phyloP scores from a whole-genome alignment of 495 filamentous ascomycete genomes.

The Hypoxylon lienhwacheense region DNA sequence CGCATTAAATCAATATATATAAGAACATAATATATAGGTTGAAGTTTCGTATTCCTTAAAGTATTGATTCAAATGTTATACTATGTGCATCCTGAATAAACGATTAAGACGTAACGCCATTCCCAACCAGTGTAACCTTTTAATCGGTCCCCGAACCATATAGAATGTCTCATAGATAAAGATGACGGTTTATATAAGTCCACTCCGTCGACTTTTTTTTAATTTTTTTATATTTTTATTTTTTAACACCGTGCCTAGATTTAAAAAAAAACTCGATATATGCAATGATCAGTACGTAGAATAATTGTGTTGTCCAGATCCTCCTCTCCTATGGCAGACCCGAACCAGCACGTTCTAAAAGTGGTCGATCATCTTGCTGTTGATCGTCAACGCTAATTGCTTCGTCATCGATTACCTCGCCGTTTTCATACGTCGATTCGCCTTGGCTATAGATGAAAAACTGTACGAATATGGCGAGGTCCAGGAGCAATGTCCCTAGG shows the following conservation, averaged over 20 bases:
- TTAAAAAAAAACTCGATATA: slow-evolving; percentile 9
- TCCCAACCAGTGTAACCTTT: too few species aligned
- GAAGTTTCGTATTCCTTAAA: too few species aligned
- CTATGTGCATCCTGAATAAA: too few species aligned
- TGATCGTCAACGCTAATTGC: slow-evolving; percentile 29
- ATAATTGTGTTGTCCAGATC: not conserved
- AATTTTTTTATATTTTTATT: slow-evolving; percentile 2
- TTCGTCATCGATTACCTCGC: slow-evolving; percentile 23
- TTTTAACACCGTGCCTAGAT: too few species aligned
- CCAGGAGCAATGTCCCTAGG: slow-evolving; percentile 80
- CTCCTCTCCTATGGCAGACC: slow-evolving; percentile 20
- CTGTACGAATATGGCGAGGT: slow-evolving; percentile 84
- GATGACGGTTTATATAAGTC: slow-evolving; percentile 1
- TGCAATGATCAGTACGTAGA: slow-evolving; percentile 8
- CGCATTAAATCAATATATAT: too few species aligned
- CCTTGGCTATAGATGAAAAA: slow-evolving; percentile 77
- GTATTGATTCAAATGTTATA: too few species aligned
- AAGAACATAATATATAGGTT: too few species aligned
- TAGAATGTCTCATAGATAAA: too few species aligned
- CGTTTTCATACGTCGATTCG: slow-evolving; percentile 34
- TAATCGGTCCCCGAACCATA: too few species aligned
- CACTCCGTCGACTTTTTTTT: slow-evolving; percentile 6
- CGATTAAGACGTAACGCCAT: too few species aligned
- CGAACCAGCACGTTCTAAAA: slow-evolving; percentile 42
- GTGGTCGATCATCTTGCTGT: slow-evolving; percentile 42